A percentile compares a stretch with the other conserved stretches of the same genome.
Conservation (phyloP, 1,139 yeast genomes). For the Sugiyamaella paludigena region DNA sequence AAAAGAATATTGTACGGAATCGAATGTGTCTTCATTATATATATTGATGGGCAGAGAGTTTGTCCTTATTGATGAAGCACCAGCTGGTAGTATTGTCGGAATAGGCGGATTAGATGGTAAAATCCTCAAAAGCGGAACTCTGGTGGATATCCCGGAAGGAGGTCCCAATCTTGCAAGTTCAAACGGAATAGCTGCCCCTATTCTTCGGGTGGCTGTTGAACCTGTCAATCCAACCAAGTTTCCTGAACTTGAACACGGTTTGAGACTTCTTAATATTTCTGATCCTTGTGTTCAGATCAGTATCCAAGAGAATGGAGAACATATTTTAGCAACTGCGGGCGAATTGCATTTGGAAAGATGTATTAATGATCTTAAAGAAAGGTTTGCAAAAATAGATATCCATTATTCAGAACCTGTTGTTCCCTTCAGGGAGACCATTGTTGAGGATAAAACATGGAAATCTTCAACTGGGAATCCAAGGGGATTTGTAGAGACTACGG, state of each 20-base stretch:
- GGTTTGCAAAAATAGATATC: constrained; percentile 91
- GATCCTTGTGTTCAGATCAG: constrained; percentile 92
- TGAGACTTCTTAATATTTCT: constrained; percentile 74
- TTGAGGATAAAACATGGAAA: constrained; percentile 34
- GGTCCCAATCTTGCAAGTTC: constrained; percentile 74
- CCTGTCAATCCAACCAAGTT: constrained; percentile 84
- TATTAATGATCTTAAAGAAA: constrained; percentile 77
- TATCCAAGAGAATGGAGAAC: constrained; percentile 86
- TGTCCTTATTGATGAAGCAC: constrained; percentile 71
- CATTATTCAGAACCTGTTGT: constrained; percentile 89
- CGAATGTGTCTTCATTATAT: constrained; percentile 64
- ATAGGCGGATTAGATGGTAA: constrained; percentile 86
- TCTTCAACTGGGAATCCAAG: constrained; percentile 27
- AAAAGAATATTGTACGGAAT: constrained; percentile 52
- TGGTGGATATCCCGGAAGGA: constrained; percentile 47
- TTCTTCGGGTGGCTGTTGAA: constrained; percentile 90
- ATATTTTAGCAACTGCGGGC: constrained; percentile 91
- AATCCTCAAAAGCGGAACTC: constrained; percentile 82
- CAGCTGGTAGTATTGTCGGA: constrained; percentile 95
- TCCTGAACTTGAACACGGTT: constrained; percentile 71
- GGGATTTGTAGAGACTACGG: constrained; percentile 42
- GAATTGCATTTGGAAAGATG: constrained; percentile 91
- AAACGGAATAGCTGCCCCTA: constrained; percentile 70
- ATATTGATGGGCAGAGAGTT: constrained; percentile 92
- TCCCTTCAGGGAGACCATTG: constrained; percentile 87